Base-by-base conservation (phyloP, 2,329 filamentous ascomycete species). In the Basipetospora chlamydospora region DNA sequence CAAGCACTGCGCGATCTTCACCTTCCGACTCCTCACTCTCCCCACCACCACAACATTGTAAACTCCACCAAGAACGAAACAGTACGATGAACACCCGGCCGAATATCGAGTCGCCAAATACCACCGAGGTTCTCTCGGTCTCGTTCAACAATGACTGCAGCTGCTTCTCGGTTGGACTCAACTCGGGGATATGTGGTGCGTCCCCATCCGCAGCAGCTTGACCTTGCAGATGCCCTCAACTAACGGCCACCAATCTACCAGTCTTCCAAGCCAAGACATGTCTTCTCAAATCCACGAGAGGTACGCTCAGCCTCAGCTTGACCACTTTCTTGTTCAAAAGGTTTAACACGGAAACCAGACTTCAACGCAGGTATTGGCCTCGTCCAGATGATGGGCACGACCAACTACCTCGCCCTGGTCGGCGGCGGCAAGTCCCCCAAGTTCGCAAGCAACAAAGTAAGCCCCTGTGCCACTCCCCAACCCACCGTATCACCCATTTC, bases 321-420 rank as follows among this genome's bases (percentile, higher is more conserved):
- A n/a, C n/a, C n/a, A n/a, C n/a, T n/a, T n/a, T n/a, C n/a, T n/a
- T n/a, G n/a, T n/a, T n/a, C n/a, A n/a, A n/a, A n/a, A n/a, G n/a
- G n/a, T n/a, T n/a, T n/a, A n/a, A n/a, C n/a, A 26, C 17, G n/a
- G 25, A 28, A 16, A n/a, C 12, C 6, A 80, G 78, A 82, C 48
- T 84, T 86, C 61, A 82, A 81, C 53, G 83, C 80, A 13, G 85
- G 86, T 32, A 76, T 94, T 44, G 83, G 80, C 28, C 66, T 84
- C 28, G 82, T 80, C 18, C 79, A 86, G 55, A 90, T 94, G 82
- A 77, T 94, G 54, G 82, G 81, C 30, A 80, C 77, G 46, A 77
- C 83, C 37, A 87, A 88, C 59, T 93, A 87, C 54, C 67, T 95
- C 25, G 88, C 84, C 20, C 69, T 96, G 8, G 85, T 95, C 38